Percentiles rank a stretch among this genome's conserved stretches.
phyloP scores from a whole-genome alignment of 495 filamentous ascomycete species.

The Neurospora hispaniola region DNA sequence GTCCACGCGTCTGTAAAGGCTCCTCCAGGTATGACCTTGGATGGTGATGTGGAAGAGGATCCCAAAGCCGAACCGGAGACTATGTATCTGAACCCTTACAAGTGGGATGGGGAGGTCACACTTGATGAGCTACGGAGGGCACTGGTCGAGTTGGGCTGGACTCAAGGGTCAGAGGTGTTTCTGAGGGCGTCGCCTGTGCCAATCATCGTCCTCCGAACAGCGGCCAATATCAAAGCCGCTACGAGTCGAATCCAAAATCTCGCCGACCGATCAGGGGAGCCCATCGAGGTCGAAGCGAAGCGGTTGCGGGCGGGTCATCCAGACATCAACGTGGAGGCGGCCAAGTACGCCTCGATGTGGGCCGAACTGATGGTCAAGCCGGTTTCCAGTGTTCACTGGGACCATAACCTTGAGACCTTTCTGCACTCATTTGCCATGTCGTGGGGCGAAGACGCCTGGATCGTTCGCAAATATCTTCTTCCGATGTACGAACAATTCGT shows the following conservation, averaged over 20 bases:
- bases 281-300: slow-evolving; percentile 17
- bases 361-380: slow-evolving; percentile 53
- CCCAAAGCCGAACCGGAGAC: slow-evolving; percentile 28
- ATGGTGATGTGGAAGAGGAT: slow-evolving; percentile 33
- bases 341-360: slow-evolving; percentile 73
- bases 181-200: slow-evolving; percentile 48
- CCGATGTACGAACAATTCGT: slow-evolving; percentile 42
- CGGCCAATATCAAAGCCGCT: slow-evolving; percentile 62
- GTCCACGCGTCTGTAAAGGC: slow-evolving; percentile 64
- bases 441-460: slow-evolving; percentile 55
- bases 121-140: slow-evolving; percentile 46
- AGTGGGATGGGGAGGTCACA: slow-evolving; percentile 54
- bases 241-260: slow-evolving; percentile 24
- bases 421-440: slow-evolving; percentile 58
- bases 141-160: slow-evolving; percentile 52
- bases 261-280: slow-evolving; percentile 1
- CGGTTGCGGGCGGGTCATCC: slow-evolving; percentile 27
- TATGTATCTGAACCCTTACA: slow-evolving; percentile 82
- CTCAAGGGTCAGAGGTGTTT: slow-evolving; percentile 42
- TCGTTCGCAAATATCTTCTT: slow-evolving; percentile 54
- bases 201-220: slow-evolving; percentile 63
- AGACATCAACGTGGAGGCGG: slow-evolving; percentile 48
- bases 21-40: slow-evolving; percentile 46
- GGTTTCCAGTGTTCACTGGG: slow-evolving; percentile 26
- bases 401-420: slow-evolving; percentile 44